Conservation (phyloP, 192 early-diverging fungal species). For the Backusella australiensis region DNA sequence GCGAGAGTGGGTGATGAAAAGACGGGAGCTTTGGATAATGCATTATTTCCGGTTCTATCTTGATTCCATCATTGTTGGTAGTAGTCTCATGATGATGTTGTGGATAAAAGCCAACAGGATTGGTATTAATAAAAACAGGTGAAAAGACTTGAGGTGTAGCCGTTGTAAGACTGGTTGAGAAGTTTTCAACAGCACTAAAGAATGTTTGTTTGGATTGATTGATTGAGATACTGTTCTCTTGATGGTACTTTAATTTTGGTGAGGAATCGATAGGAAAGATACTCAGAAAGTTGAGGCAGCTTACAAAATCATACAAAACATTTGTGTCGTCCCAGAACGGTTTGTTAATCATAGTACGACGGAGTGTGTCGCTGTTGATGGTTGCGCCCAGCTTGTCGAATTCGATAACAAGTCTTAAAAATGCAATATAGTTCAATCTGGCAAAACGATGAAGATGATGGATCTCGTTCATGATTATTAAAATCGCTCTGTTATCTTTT, state of each 20-base stretch:
- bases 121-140: background rate
- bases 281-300: background rate
- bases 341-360: background rate
- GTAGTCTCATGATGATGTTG: background rate
- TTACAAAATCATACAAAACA: background rate
- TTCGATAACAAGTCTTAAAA: background rate
- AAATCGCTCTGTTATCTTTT: background rate
- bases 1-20: background rate
- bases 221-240: background rate
- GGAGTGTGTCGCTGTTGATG: background rate
- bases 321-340: background rate
- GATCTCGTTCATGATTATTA: constrained; percentile 3
- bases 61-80: background rate
- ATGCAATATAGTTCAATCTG: constrained; percentile 16
- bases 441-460: background rate
- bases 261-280: background rate
- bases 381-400: background rate
- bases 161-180: background rate
- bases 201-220: constrained; percentile 4
- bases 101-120: background rate
- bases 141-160: background rate
- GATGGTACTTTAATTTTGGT: background rate
- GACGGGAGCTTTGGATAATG: background rate
- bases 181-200: constrained; percentile 4
- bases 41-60: background rate